These are phyloP conservation scores for Flaveria sonorensis DNA, from an alignment of 129 eudicot species.

Conservation along the genomic window DNA sequence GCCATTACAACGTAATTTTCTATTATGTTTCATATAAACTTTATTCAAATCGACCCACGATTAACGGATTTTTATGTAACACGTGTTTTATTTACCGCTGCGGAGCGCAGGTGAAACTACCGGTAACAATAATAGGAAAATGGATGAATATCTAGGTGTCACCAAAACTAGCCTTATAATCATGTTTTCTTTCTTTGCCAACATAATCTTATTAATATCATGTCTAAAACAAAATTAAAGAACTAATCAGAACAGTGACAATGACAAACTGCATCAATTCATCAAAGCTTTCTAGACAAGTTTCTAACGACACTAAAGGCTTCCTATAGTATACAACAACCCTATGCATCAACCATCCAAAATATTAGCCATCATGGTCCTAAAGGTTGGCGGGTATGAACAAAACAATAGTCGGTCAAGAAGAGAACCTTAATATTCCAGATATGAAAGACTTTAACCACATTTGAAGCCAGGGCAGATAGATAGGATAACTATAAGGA, in stretches of 20 bases:
- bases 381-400: conserved; percentile 5
- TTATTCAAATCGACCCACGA: too few relatives aligned
- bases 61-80: too few relatives aligned
- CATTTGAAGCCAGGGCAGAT: conserved; percentile 41
- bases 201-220: conserved; percentile 25
- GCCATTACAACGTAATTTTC: too few relatives aligned
- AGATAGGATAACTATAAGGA: conserved; percentile 37
- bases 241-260: conserved; percentile 10
- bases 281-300: neutral
- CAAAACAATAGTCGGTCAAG: conserved; percentile 24
- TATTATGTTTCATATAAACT: too few relatives aligned
- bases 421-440: neutral
- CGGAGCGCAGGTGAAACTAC: too few relatives aligned
- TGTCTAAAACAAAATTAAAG: conserved; percentile 6
- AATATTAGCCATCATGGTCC: conserved; percentile 18
- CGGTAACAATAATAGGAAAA: too few relatives aligned
- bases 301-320: conserved; percentile 19
- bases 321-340: conserved; percentile 22
- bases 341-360: conserved; percentile 24
- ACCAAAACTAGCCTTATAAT: neutral
- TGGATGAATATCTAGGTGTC: too few relatives aligned
- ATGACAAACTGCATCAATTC: neutral
- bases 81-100: too few relatives aligned
- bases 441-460: neutral
- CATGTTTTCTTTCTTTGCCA: neutral